phyloP scores from a whole-genome alignment of 768 basidiomycete genomes.

The Lactifluus echinatus region DNA sequence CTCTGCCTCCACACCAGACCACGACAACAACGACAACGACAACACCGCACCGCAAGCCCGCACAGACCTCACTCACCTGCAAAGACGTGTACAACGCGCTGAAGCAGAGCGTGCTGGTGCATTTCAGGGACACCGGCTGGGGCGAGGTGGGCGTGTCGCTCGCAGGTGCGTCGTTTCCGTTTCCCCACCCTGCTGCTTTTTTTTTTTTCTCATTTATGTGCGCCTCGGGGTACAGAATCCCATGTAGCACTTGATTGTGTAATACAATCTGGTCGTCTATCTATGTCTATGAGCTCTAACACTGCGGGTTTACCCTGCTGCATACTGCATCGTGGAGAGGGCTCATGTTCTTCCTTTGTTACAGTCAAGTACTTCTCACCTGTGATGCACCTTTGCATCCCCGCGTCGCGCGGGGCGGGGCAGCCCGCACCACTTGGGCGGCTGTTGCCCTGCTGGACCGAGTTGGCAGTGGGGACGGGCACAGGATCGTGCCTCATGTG shows the following conservation, averaged over 20 bases:
- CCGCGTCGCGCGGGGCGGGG: constrained; percentile 67
- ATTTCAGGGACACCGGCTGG: constrained; percentile 86
- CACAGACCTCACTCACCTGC: constrained; percentile 58
- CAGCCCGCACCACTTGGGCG: constrained; percentile 73
- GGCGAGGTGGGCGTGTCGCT: constrained; percentile 67
- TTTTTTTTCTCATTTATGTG: too few relatives aligned
- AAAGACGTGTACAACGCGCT: constrained; percentile 63
- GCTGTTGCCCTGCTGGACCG: constrained; percentile 60
- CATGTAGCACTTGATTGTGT: too few relatives aligned
- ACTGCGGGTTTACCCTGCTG: too few relatives aligned
- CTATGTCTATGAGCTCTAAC: too few relatives aligned
- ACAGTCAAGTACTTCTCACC: constrained; percentile 92
- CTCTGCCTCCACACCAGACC: constrained; percentile 71
- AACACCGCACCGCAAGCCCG: constrained; percentile 28
- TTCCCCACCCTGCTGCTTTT: too few relatives aligned
- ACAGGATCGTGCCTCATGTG: constrained; percentile 57
- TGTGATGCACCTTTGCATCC: constrained; percentile 75
- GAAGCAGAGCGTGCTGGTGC: constrained; percentile 54
- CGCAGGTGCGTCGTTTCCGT: constrained; percentile 54
- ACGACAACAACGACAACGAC: too few relatives aligned
- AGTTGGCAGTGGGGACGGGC: constrained; percentile 41
- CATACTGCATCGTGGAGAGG: not conserved
- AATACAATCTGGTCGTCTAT: too few relatives aligned
- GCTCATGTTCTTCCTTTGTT: too few relatives aligned
- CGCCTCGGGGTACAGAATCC: too few relatives aligned